Base-by-base conservation (phyloP, 345 rosid species). In the Abelmoschus esculentus region DNA sequence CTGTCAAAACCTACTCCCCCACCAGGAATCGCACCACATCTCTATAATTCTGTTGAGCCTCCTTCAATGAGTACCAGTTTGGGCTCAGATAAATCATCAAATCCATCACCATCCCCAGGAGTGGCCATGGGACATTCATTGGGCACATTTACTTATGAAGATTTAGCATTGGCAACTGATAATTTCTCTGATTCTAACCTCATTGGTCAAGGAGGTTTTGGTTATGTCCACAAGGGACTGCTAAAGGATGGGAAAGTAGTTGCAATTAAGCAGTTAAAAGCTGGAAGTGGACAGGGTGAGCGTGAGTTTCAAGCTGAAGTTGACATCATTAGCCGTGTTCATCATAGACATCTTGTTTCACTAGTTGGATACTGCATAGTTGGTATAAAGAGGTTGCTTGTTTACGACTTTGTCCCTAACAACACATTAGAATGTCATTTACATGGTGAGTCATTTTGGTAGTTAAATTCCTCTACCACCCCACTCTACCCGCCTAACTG, bases 121-220 rank as follows among this genome's bases (percentile, higher is more conserved):
- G 58, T 80, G 68, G 7, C 75, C 32, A 40, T 82, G 67, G 83
- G 88, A 49, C 75, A 69, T 73, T 84, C 85, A 3, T 78, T 72
- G 70, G 86, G 88, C 54, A 72, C 79, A 55, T 86, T 83, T 58
- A 69, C 82, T 0, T 90, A 85, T 31, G 82, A 84, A 72, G 89
- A 88, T 18, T 73, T 90, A 61, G 80, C 80, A 65, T 66, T 38
- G 36, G 96, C 96, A 68, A 86, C 90, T 8, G 55, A 74, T 63
- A 71, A 72, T 19, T 90, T 88, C 81, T 83, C 88, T 4, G 66
- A 72, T 31, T 59, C 52, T 34, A 90, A 86, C 70, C 79, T 86
- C 1, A 72, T 90, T 49, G 91, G 96, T 61, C 88, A 86, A 81
- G 93, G 96, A 67, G 96, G 96, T 71, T 88, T 83, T 80, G 93